Evolutionary conservation across 2,329 filamentous ascomycete genomes (phyloP).

Genomic region (Penicillium janthinellum): DNA sequence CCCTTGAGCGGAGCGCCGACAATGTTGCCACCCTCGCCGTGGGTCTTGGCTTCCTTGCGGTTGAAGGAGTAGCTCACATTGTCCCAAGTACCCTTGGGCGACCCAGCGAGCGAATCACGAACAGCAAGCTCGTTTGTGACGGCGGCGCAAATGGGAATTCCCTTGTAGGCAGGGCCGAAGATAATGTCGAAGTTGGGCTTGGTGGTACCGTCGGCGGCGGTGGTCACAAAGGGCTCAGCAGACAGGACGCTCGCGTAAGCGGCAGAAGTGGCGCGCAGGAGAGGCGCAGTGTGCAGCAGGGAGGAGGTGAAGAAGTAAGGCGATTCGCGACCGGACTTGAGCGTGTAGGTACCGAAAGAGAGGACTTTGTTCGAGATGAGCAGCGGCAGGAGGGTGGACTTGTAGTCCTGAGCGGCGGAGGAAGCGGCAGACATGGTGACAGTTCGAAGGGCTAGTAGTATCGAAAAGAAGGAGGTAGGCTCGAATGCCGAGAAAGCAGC

Average conservation of each 20-base stretch:
- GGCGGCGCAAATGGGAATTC: constrained; percentile 83
- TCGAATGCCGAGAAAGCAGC: not conserved
- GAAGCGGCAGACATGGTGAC: constrained; percentile 29
- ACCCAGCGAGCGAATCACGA: constrained; percentile 53
- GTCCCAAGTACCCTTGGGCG: constrained; percentile 60
- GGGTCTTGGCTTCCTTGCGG: constrained; percentile 93
- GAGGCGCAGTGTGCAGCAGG: constrained; percentile 78
- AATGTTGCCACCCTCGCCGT: constrained; percentile 91
- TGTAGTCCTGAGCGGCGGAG: constrained; percentile 38
- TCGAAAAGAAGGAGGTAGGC: not conserved
- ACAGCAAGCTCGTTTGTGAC: constrained; percentile 74
- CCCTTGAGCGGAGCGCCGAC: constrained; percentile 84
- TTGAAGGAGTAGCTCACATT: constrained; percentile 85
- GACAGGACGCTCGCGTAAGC: constrained; percentile 72
- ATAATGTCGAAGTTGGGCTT: constrained; percentile 73
- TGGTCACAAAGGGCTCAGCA: constrained; percentile 47
- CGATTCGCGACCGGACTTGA: constrained; percentile 87
- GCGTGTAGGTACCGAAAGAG: constrained; percentile 57
- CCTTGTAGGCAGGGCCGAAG: constrained; percentile 96
- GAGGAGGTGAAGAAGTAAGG: constrained; percentile 99
- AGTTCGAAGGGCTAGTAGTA: not conserved
- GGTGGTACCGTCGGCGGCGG: constrained; percentile 35
- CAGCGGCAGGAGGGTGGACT: constrained; percentile 40
- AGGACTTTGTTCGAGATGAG: constrained; percentile 46
- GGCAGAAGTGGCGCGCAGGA: constrained; percentile 74